A percentile compares a stretch with the other conserved stretches of the same genome.
These are phyloP conservation scores for Geotrichum phurueaensis DNA, from an alignment of 1,139 yeast genomes.

Conservation along the genomic window DNA sequence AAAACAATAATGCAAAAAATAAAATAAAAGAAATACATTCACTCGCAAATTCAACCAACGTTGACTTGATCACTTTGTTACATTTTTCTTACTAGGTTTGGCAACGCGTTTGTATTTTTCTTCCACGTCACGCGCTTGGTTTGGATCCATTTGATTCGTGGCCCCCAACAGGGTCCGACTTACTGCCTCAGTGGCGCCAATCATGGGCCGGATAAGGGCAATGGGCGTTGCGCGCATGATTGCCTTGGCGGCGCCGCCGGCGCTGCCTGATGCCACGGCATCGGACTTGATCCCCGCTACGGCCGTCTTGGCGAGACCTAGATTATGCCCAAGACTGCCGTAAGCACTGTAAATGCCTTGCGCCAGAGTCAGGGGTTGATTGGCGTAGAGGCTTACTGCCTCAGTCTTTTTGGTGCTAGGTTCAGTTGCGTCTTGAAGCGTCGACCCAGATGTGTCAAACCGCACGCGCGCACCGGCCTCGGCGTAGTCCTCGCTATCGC, in stretches of 20 bases:
- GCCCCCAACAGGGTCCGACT: constrained; percentile 79
- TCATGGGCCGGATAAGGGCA: constrained; percentile 73
- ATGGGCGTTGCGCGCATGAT: constrained; percentile 77
- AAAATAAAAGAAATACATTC: neutral
- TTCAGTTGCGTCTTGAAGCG: constrained; percentile 12
- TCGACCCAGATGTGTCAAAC: neutral
- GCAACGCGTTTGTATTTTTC: constrained; percentile 32
- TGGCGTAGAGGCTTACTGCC: constrained; percentile 67
- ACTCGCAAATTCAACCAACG: neutral
- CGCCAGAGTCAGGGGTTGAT: constrained; percentile 67
- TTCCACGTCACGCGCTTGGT: constrained; percentile 43
- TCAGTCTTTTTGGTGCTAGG: constrained; percentile 33
- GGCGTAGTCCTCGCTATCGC: constrained; percentile 14
- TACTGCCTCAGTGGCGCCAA: constrained; percentile 89
- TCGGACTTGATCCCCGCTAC: constrained; percentile 55
- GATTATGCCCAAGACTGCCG: constrained; percentile 61
- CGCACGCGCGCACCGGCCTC: neutral
- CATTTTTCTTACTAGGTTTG: neutral
- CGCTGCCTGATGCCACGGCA: constrained; percentile 48
- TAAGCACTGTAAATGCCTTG: constrained; percentile 74
- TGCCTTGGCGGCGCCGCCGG: constrained; percentile 61
- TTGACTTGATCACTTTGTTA: neutral
- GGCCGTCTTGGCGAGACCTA: constrained; percentile 60
- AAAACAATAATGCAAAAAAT: neutral
- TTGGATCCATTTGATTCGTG: constrained; percentile 72